A percentile compares a stretch with the other conserved stretches of the same genome.
Evolutionary conservation across 371 early-diverging fungal genomes (phyloP).

Genomic region (Rhizopus delemar): DNA sequence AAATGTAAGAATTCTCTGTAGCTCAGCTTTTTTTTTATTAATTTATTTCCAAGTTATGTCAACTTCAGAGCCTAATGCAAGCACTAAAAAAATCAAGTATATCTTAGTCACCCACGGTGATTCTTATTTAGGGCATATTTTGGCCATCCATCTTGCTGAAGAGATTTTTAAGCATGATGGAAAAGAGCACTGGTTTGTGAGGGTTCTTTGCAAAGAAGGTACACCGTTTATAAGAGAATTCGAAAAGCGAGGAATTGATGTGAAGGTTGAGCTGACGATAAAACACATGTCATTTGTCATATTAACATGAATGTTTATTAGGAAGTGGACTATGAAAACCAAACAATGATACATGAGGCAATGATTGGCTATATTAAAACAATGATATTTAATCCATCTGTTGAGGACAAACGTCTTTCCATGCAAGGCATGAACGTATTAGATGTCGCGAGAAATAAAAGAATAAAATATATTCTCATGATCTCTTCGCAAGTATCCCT

Average conservation of each 20-base stretch:
- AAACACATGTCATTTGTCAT: no score
- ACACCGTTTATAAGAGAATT: background rate
- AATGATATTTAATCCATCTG: slow-evolving; percentile 13
- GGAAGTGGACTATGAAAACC: slow-evolving; percentile 18
- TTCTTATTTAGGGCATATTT: slow-evolving; percentile 13
- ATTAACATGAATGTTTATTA: background rate
- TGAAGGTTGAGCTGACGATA: slow-evolving; percentile 4
- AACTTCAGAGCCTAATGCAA: background rate
- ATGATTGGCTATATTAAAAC: slow-evolving; percentile 13
- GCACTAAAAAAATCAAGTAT: slow-evolving; percentile 14
- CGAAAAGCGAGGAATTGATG: slow-evolving; percentile 19
- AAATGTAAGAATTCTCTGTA: background rate
- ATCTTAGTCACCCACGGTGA: slow-evolving; percentile 24
- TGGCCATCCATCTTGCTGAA: slow-evolving; percentile 19
- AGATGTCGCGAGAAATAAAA: slow-evolving; percentile 11
- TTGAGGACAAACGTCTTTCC: background rate
- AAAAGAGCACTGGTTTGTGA: slow-evolving; percentile 10
- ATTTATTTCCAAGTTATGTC: background rate
- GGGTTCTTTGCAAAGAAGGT: slow-evolving; percentile 16
- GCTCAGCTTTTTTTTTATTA: background rate
- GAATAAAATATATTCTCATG: slow-evolving; percentile 15
- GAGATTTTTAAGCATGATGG: slow-evolving; percentile 6
- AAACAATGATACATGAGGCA: slow-evolving; percentile 7
- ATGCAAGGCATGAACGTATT: slow-evolving; percentile 7
- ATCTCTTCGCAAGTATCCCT: slow-evolving; percentile 13